Evolutionary conservation across 176 grass and related monocot genomes (phyloP), one percentile per base, ranked within the genome.

Genomic region (Areca catechu): DNA sequence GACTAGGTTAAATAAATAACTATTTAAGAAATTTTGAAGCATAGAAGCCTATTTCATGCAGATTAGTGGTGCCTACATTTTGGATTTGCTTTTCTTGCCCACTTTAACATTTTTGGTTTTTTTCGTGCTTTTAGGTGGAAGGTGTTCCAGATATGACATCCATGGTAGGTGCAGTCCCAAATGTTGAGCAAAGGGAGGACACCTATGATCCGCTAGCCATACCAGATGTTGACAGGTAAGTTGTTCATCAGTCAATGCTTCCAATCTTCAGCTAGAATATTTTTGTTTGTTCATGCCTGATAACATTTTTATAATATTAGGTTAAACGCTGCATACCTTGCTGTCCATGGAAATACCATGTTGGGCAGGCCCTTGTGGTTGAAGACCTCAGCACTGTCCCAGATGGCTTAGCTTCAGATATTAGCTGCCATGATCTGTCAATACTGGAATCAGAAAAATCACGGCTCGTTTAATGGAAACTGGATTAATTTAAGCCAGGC

Each of bases 171-270:
- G 68, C 89, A 72, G 68, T 47, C 61, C 72, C 69, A 57, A 60
- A 61, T 55, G 77, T 77, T 75, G 93, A 92, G 67, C 84, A 81
- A 34, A 87, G 77, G 57, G 90, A 88, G 56, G 84, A 98, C 67
- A 72, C 65, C 18, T 98, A 93, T 66, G 88, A 98, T 83, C 94
- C 94, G 50, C 76, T 98, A 78, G 76, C 62, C 56, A 83, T 98
- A 80, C 94, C 94, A 57, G 81, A 80, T 51, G 88, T 84, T 12
- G 70, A 92, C 60, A 85, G 81, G 91, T 95, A 66, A 74, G 80
- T 75, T 53, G 4, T 58, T 43, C 34, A 12, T 43, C 10, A 43
- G 34, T 43, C 9, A 1, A 9, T 43, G 34, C 34, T 43, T 5
- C 9, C 34, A 43, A 12, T 10, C 7, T 2, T 43, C 6, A 1